Evolutionary conservation across 2,329 filamentous ascomycete species (phyloP), one percentile per base, ranked within the genome.

Genomic region (Beauveria caledonica): DNA sequence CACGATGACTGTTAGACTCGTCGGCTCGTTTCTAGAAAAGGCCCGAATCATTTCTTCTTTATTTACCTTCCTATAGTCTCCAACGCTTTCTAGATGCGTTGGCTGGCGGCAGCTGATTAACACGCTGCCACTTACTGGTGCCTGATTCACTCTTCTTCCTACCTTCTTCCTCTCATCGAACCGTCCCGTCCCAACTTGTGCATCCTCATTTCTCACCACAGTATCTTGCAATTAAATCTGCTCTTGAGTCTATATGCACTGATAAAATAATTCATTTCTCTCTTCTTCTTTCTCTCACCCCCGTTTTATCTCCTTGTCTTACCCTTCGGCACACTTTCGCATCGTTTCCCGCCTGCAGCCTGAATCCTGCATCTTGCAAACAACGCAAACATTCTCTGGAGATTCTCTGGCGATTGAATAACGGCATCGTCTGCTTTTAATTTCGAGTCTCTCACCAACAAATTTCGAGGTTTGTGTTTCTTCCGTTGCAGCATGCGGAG

Each of bases 341-440:
- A 39, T 57, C 54, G 23, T 45, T 27, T 46, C 5, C 33, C 13
- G 27, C 55, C 53, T 46, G 53, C 53, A 56, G 53, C 27, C 33
- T 42, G 45, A 27, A 33, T 21, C 25, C 36, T 51, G 56, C 46
- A 51, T 29, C 56, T 57, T 21, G 29, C 55, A 58, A 58, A 58
- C 55, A 58, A 49, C 56, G 36, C 56, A 51, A 58, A 42, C 56
- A 58, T 44, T 33, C 36, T 51, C 44, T 44, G 46, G 25, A 51
- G 56, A 11, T 17, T 58, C 36, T 21, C 55, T 15, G 45, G 55
- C 45, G 10, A 50, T 58, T 58, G 46, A 33, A 58, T 58, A 45
- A 39, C 46, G 46, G 5, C 36, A 50, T 33, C 36, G 10, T 44
- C 39, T 58, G 46, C 23, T 58, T 25, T 44, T 40, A 19, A 19